Evolutionary conservation across 495 filamentous ascomycete species (phyloP), one percentile per base, ranked within the genome.

Genomic region (Penicillium verhagenii): DNA sequence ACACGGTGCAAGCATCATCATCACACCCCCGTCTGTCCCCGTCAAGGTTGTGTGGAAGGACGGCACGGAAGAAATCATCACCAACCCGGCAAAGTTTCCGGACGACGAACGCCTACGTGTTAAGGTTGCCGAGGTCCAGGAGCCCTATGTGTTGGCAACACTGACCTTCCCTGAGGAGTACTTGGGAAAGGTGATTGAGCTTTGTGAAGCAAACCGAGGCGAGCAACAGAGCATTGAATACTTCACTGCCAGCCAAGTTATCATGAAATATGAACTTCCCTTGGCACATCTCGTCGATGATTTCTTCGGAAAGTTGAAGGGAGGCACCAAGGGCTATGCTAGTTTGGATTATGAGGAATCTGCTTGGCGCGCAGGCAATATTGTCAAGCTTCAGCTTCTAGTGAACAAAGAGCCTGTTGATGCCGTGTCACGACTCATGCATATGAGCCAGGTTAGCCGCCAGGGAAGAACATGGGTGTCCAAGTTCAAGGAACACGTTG

Each of bases 401-500:
- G 94, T 98, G 57, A 98, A 97, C 73, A 92, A 92, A 69, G 81
- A 80, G 37, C 86, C 95, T 1, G 94, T 98, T 6, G 95, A 98
- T 71, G 94, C 94, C 6, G 89, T 98, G n/a, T 82, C 92, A 16
- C 84, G 92, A 42, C 84, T 98, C 4, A 83, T 98, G 35, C 94
- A 98, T 60, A 65, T 73, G 48, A 89, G 85, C 35, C 91, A 96
- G 72, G 85, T 84, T 0, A 82, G 88, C 9, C 78, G 88, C 21
- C 72, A 94, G 11, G 94, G 91, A 19, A 79, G 86, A 53, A 75
- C 84, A 56, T 98, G 94, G 94, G 94, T 97, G 10, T 85, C 81
- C 18, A 97, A 96, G 72, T 97, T 98, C 77, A 97, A 96, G 68
- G 85, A 96, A 72, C 92, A 96, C 65, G 94, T 98, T 3, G 88